Conservation (phyloP, 805 yeast genomes). For the Wickerhamomyces chambardii region DNA sequence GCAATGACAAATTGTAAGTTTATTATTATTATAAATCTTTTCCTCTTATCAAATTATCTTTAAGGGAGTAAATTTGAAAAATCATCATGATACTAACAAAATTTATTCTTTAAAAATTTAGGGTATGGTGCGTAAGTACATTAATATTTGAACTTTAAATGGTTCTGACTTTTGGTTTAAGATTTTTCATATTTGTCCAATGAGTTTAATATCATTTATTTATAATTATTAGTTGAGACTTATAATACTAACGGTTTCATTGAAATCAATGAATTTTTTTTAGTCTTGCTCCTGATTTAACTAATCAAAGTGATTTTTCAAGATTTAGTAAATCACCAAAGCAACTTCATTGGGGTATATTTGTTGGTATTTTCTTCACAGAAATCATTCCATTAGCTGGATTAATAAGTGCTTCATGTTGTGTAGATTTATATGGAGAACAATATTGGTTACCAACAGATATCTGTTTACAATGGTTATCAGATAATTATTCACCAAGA, state of each 20-base stretch:
- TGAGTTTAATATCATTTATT: too few species aligned
- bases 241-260: too few species aligned
- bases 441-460: slow-evolving; percentile 30
- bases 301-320: slow-evolving; percentile 31
- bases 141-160: too few species aligned
- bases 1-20: slow-evolving; percentile 27
- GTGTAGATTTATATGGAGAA: slow-evolving; percentile 22
- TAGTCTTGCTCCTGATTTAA: slow-evolving; percentile 28
- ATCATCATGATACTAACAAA: too few species aligned
- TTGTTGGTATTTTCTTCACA: slow-evolving; percentile 23
- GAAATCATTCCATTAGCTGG: slow-evolving; percentile 33
- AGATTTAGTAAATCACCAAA: slow-evolving; percentile 23
- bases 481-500: slow-evolving; percentile 21
- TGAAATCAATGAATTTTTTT: too few species aligned
- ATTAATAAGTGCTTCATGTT: slow-evolving; percentile 26
- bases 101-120: too few species aligned
- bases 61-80: too few species aligned
- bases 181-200: too few species aligned
- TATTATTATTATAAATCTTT: too few species aligned
- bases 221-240: too few species aligned
- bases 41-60: too few species aligned
- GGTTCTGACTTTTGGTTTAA: too few species aligned
- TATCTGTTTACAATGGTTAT: slow-evolving; percentile 29
- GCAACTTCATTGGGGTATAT: slow-evolving; percentile 20
- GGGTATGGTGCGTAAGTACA: slow-evolving; percentile 33